phyloP scores from a whole-genome alignment of 805 yeast genomes.

The Maudiozyma turicensis region DNA sequence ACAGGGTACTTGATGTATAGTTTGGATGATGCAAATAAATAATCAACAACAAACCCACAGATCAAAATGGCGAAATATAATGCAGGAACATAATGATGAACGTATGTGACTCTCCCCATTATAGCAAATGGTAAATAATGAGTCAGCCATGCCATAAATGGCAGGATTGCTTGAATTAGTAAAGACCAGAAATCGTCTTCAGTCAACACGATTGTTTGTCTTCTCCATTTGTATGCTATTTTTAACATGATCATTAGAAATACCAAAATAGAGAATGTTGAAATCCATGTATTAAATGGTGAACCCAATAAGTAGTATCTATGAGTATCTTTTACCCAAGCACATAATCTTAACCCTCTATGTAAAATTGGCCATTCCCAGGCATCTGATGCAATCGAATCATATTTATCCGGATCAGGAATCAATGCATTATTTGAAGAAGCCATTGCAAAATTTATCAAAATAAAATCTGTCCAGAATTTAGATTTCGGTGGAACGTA shows the following conservation, averaged over 20 bases:
- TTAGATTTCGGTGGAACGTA: constrained; percentile 55
- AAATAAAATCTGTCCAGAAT: constrained; percentile 66
- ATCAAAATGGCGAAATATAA: constrained; percentile 86
- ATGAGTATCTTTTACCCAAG: constrained; percentile 52
- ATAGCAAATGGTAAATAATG: constrained; percentile 82
- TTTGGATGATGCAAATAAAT: constrained; percentile 15
- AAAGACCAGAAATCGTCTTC: constrained; percentile 33
- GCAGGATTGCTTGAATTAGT: constrained; percentile 63
- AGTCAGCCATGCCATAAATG: constrained; percentile 83
- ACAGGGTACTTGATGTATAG: constrained; percentile 24
- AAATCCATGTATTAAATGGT: constrained; percentile 71
- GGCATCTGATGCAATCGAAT: constrained; percentile 58
- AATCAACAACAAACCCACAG: constrained; percentile 28
- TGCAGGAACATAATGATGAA: constrained; percentile 94
- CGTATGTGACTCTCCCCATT: constrained; percentile 95
- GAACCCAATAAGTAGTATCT: constrained; percentile 67
- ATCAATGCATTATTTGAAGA: constrained; percentile 75
- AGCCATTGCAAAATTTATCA: constrained; percentile 78
- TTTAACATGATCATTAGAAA: constrained; percentile 37
- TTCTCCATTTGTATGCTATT: constrained; percentile 50
- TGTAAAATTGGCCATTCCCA: constrained; percentile 88
- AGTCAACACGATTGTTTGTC: constrained; percentile 48
- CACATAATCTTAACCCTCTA: constrained; percentile 66
- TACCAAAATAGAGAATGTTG: constrained; percentile 47
- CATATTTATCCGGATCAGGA: constrained; percentile 69